Percentiles rank a stretch among this genome's conserved stretches.
phyloP scores from a whole-genome alignment of 1,284 basidiomycete species.

The Exobasidium rhododendri region DNA sequence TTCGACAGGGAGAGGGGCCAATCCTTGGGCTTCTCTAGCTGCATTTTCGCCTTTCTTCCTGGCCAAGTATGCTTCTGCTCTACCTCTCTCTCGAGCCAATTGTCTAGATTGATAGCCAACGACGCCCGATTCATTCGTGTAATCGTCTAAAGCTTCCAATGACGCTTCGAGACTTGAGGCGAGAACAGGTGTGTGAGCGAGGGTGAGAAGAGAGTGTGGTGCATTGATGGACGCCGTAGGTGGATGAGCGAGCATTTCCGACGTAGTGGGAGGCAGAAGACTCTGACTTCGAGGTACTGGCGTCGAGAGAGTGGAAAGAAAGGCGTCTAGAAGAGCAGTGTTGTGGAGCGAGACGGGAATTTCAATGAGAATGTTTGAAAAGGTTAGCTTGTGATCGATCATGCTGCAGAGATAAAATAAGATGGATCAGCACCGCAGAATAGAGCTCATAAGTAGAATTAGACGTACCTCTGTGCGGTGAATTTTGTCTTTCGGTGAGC shows the following conservation, averaged over 20 bases:
- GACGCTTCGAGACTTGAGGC: conserved; percentile 51
- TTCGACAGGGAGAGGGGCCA: conserved; percentile 68
- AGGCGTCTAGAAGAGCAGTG: conserved; percentile 78
- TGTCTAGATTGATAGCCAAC: conserved; percentile 87
- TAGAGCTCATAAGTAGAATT: conserved; percentile 5
- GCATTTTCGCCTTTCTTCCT: conserved; percentile 77
- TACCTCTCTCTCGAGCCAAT: conserved; percentile 80
- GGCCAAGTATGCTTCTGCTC: conserved; percentile 66
- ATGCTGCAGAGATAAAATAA: conserved; percentile 59
- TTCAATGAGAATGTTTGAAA: conserved; percentile 83
- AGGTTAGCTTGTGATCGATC: conserved; percentile 79
- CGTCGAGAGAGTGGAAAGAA: conserved; percentile 70
- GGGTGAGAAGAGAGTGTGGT: conserved; percentile 46
- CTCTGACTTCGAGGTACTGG: conserved; percentile 53
- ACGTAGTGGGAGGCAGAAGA: conserved; percentile 34
- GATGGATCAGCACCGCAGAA: conserved; percentile 49
- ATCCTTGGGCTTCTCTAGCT: conserved; percentile 73
- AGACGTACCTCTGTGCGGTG: conserved; percentile 62
- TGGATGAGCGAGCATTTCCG: conserved; percentile 36
- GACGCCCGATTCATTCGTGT: conserved; percentile 62
- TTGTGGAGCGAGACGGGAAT: conserved; percentile 84
- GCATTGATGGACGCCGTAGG: conserved; percentile 41
- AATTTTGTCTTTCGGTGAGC: conserved; percentile 84
- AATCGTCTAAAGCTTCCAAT: conserved; percentile 50
- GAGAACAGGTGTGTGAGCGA: conserved; percentile 52